These are phyloP conservation scores for Euphorbia pulcherrima DNA, from an alignment of 345 rosid genomes.

Conservation along the genomic window DNA sequence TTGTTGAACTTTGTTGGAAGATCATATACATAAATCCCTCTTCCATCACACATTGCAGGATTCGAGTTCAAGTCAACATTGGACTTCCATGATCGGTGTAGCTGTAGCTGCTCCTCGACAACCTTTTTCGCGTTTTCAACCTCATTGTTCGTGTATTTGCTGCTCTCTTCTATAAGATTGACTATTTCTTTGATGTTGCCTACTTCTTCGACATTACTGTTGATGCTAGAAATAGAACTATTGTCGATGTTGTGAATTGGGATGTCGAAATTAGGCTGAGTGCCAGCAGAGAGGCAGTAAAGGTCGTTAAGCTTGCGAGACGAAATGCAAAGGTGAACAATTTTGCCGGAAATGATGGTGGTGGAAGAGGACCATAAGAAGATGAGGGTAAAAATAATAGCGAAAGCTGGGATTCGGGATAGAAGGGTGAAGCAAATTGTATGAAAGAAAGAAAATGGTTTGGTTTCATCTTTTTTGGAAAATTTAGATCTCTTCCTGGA, in stretches of 20 bases:
- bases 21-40: constrained; percentile 65
- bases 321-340: constrained; percentile 64
- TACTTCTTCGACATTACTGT: constrained; percentile 2
- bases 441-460: constrained; percentile 20
- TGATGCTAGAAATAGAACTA: constrained; percentile 6
- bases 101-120: constrained; percentile 39
- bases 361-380: constrained; percentile 73
- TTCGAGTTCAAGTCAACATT: too few relatives aligned
- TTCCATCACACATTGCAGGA: constrained; percentile 41
- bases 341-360: constrained; percentile 60
- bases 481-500: constrained; percentile 46
- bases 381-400: constrained; percentile 43
- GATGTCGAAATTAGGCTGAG: constrained; percentile 48
- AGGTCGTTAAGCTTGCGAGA: constrained; percentile 72
- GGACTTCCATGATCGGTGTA: constrained; percentile 63
- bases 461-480: constrained; percentile 30
- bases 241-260: constrained; percentile 27
- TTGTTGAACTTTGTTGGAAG: constrained; percentile 73
- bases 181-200: constrained; percentile 5
- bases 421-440: constrained; percentile 35
- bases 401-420: constrained; percentile 41
- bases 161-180: background rate
- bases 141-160: constrained; percentile 21
- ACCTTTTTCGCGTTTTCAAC: constrained; percentile 38
- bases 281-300: constrained; percentile 80